Evolutionary conservation across 164 flowering plant species (phyloP).

Genomic region (Macadamia integrifolia): DNA sequence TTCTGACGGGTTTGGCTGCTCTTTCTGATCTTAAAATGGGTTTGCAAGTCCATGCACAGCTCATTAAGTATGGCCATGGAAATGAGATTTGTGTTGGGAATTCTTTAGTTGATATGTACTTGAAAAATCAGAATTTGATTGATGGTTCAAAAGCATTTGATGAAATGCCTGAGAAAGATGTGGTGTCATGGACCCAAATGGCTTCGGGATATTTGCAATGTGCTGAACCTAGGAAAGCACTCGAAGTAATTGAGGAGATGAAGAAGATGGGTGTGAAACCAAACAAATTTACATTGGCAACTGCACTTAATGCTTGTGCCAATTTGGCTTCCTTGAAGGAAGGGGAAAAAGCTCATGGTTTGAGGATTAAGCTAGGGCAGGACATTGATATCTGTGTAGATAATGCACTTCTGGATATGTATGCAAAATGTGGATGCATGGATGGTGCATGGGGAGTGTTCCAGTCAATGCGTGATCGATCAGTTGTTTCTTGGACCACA

Average conservation of each 20-base stretch:
- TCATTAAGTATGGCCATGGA: slow-evolving; percentile 61
- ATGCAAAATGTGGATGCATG: slow-evolving; percentile 72
- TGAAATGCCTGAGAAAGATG: slow-evolving; percentile 54
- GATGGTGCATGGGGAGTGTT: slow-evolving; percentile 51
- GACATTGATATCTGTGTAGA: slow-evolving; percentile 60
- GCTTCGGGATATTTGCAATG: slow-evolving; percentile 64
- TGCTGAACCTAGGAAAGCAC: slow-evolving; percentile 51
- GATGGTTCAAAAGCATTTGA: slow-evolving; percentile 51
- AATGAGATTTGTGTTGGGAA: slow-evolving; percentile 66
- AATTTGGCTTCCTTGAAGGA: slow-evolving; percentile 50
- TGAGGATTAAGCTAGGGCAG: slow-evolving; percentile 58
- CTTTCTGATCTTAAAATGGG: slow-evolving; percentile 37
- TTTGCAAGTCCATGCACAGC: slow-evolving; percentile 61
- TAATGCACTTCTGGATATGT: slow-evolving; percentile 78
- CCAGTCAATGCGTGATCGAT: slow-evolving; percentile 31
- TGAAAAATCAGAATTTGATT: slow-evolving; percentile 41
- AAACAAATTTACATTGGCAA: slow-evolving; percentile 64
- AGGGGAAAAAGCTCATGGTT: slow-evolving; percentile 59
- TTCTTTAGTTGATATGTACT: slow-evolving; percentile 64
- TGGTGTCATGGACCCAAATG: slow-evolving; percentile 71
- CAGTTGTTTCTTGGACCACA: slow-evolving; percentile 72
- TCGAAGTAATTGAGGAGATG: slow-evolving; percentile 48
- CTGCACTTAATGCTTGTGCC: slow-evolving; percentile 71
- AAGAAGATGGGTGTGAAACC: slow-evolving; percentile 42
- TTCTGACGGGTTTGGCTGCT: slow-evolving; percentile 61